Base-by-base conservation (phyloP, 202 grass and related monocot species). In the Zizania palustris region DNA sequence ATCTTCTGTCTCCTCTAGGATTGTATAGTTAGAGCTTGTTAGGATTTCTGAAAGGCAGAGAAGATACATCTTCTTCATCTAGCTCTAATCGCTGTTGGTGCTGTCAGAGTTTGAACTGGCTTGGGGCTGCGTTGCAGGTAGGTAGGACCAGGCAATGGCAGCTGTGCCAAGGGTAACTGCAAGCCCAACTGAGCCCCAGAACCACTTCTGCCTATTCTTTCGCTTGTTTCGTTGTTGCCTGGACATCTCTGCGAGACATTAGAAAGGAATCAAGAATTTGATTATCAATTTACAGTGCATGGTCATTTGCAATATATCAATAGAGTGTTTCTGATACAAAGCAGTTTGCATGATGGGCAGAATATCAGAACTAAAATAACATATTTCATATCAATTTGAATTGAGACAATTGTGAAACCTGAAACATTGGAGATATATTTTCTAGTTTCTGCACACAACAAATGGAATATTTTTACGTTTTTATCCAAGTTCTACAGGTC, bases 111-210 rank as follows among this genome's bases (percentile, higher is more conserved):
- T 82, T 68, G 65, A 12, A 63, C 10, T 71, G 33, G 39, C 45
- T 15, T 42, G 63, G 22, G 83, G 55, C 69, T 69, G 84, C 11
- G 85, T 60, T 1, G 79, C 63, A 20, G 95, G 95, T 49, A 90
- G 58, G 70, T 90, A 90, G 0, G 95, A 98, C 91, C 95, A 90
- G 9, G 80, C 87, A 75, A 98, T 88, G 45, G 91, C 91, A 11
- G 87, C 78, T 67, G 85, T 56, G 34, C 91, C 84, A 22, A 98
- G 62, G 21, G 95, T 92, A 54, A 87, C 83, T 21, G 83, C 89
- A 71, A 98, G 83, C 15, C 95, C 87, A 51, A 98, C 77, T 22
- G 95, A 92, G 55, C 80, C 85, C 89, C 91, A 98, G 85, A 95
- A 69, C 95, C 89, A 98, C 83, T 87, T 95, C 69, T 98, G 91